A percentile compares a stretch with the other conserved stretches of the same genome.
phyloP scores from a whole-genome alignment of 2,329 filamentous ascomycete genomes.

The Apiospora koreana region DNA sequence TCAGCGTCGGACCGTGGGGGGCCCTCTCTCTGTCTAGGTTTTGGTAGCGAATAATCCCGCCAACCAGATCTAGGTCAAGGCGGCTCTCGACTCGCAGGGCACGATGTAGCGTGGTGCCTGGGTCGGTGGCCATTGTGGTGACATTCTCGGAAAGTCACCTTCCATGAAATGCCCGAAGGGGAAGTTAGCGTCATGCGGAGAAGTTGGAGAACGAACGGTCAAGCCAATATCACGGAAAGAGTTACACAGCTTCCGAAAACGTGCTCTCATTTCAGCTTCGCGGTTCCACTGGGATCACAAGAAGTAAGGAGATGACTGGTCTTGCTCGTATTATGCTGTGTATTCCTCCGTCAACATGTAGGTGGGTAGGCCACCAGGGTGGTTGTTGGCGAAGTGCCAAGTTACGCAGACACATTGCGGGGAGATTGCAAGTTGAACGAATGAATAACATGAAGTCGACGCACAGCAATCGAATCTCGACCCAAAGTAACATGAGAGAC shows the following conservation, averaged over 20 bases:
- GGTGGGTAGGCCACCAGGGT: background rate
- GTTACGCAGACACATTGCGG: background rate
- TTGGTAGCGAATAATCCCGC: conserved; percentile 10
- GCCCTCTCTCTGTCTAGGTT: background rate
- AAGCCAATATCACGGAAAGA: background rate
- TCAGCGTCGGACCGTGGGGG: background rate
- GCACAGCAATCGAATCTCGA: background rate
- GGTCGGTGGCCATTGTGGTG: background rate
- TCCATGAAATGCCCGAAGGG: conserved; percentile 10
- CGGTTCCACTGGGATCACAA: background rate
- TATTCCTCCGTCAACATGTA: background rate
- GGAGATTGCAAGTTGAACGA: background rate
- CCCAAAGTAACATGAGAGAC: background rate
- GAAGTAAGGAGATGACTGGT: background rate
- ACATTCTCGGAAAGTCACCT: conserved; percentile 9
- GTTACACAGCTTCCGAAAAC: background rate
- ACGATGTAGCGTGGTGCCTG: background rate
- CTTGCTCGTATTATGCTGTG: background rate
- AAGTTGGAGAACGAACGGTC: background rate
- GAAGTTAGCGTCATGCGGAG: conserved; percentile 7
- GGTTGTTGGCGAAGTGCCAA: background rate
- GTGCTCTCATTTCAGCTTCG: background rate
- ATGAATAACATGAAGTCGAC: background rate
- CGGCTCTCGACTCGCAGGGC: background rate
- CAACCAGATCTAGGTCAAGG: background rate